These are phyloP conservation scores for Lagenidium giganteum DNA, from an alignment of 352 stramenopile species.

Conservation along the genomic window DNA sequence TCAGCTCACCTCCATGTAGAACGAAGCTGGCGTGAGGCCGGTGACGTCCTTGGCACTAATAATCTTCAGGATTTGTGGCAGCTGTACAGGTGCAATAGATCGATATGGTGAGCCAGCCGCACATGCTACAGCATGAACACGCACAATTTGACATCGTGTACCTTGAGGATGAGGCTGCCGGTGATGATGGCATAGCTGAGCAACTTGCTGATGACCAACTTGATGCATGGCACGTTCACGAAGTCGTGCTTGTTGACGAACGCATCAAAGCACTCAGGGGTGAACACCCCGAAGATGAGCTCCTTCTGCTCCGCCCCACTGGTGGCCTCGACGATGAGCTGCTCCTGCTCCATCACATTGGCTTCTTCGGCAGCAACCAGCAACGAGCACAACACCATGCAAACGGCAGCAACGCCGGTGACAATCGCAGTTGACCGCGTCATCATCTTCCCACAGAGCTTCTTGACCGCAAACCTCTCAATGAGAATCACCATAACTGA, in stretches of 20 bases:
- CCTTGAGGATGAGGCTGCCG: conserved; percentile 83
- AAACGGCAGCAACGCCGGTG: no score
- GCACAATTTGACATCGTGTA: no score
- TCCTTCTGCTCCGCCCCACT: conserved; percentile 20
- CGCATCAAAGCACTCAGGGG: conserved; percentile 70
- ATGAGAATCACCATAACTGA: no score
- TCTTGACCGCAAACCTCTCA: no score
- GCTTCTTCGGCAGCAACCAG: neutral
- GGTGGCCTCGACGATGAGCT: conserved; percentile 28
- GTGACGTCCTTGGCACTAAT: conserved; percentile 73
- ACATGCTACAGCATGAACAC: neutral
- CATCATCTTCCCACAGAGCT: no score
- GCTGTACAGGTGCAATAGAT: no score
- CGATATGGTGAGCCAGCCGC: neutral
- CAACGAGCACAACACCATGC: no score
- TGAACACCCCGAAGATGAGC: conserved; percentile 68
- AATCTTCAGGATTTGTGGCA: conserved; percentile 90
- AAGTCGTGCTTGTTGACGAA: conserved; percentile 84
- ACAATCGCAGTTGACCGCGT: no score
- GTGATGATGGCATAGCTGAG: conserved; percentile 87
- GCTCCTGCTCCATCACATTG: conserved; percentile 12
- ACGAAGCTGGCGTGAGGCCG: conserved; percentile 76
- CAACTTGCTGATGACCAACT: conserved; percentile 77
- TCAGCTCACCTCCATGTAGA: conserved; percentile 91
- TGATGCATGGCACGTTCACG: conserved; percentile 74